These are phyloP conservation scores for Cucumis melo DNA, from an alignment of 306 rosid species.

Conservation along the genomic window DNA sequence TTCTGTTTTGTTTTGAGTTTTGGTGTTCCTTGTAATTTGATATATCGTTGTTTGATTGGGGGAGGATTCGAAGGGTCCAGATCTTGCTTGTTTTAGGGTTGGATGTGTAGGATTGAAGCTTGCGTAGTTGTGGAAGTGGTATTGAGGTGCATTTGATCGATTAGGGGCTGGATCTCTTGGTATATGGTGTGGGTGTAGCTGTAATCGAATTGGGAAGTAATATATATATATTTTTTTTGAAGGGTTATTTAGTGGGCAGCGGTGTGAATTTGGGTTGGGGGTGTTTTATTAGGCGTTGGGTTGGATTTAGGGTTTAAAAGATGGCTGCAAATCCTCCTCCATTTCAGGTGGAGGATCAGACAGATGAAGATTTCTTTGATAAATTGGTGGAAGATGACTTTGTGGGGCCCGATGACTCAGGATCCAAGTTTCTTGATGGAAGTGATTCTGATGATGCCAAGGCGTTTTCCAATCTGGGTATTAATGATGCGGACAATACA, in stretches of 20 bases:
- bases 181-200: conserved; percentile 15
- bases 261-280: conserved; percentile 15
- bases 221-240: neutral
- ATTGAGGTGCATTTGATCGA: conserved; percentile 4
- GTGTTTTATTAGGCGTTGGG: conserved; percentile 12
- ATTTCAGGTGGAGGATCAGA: conserved; percentile 71
- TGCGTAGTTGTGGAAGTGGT: conserved; percentile 9
- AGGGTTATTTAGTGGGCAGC: conserved; percentile 7
- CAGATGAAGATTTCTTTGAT: conserved; percentile 86
- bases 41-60: conserved; percentile 15
- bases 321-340: conserved; percentile 87
- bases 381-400: conserved; percentile 69
- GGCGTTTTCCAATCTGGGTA: conserved; percentile 40
- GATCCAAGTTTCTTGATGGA: conserved; percentile 16
- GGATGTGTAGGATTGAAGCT: conserved; percentile 10
- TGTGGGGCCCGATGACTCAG: conserved; percentile 16
- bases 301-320: conserved; percentile 26
- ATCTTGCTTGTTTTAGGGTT: conserved; percentile 27
- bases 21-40: neutral
- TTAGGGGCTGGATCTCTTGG: conserved; percentile 36
- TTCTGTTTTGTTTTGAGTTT: conserved; percentile 6
- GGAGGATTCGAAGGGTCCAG: conserved; percentile 23
- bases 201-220: conserved; percentile 1
- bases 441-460: conserved; percentile 46
- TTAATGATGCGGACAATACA: conserved; percentile 25